Conservation (phyloP, 1,284 basidiomycete genomes). For the Neolentinus lepideus region DNA sequence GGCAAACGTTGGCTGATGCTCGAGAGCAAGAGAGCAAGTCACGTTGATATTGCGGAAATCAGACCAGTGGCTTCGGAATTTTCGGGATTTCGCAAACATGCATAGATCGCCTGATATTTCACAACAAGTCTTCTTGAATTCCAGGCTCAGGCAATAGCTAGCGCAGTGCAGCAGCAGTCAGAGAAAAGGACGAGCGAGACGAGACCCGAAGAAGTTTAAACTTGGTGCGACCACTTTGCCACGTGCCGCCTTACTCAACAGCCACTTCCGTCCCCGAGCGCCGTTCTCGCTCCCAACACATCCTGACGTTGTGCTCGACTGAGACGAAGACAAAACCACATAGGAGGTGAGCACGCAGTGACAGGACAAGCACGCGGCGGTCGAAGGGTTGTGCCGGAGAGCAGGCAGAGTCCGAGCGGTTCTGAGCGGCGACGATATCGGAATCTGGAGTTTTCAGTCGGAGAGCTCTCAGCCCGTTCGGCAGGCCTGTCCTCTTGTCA, state of each 20-base stretch:
- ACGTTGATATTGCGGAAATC: too few species aligned
- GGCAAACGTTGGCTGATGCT: too few species aligned
- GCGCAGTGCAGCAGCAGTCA: too few species aligned
- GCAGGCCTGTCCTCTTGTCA: neutral
- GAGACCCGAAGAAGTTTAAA: neutral
- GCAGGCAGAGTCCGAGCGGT: neutral
- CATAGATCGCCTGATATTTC: too few species aligned
- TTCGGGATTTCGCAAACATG: too few species aligned
- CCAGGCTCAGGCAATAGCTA: too few species aligned
- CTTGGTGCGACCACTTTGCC: neutral
- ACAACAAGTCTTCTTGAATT: too few species aligned
- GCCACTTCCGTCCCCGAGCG: neutral
- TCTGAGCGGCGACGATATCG: neutral
- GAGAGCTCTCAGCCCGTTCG: neutral
- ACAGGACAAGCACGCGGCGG: neutral
- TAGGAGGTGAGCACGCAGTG: neutral
- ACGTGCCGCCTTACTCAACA: neutral
- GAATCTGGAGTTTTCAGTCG: slow-evolving; percentile 1
- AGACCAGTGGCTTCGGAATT: too few species aligned
- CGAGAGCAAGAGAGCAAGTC: too few species aligned
- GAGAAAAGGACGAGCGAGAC: too few species aligned
- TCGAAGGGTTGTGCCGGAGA: neutral
- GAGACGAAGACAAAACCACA: neutral
- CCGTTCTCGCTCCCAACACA: neutral
- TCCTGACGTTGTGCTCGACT: neutral